phyloP scores from a whole-genome alignment of 179 eudicot species.

The Silene vulgaris region DNA sequence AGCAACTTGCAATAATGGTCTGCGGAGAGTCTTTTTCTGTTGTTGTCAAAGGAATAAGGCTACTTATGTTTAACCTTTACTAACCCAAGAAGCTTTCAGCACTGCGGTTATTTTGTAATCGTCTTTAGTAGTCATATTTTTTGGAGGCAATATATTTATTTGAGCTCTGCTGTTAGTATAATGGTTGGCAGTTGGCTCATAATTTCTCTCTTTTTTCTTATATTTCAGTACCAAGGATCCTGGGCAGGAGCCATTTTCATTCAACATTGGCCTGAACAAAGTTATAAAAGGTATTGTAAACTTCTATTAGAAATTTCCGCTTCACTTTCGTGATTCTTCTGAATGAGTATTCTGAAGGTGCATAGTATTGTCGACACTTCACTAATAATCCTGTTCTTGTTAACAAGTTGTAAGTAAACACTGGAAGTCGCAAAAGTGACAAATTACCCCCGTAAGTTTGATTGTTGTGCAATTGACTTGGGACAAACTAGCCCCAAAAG shows the following conservation, averaged over 20 bases:
- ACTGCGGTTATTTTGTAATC: too few relatives aligned
- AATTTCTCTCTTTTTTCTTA: not conserved
- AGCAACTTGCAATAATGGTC: not conserved
- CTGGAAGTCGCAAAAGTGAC: not conserved
- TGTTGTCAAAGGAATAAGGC: not conserved
- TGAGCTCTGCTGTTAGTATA: not conserved
- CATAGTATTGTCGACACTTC: not conserved
- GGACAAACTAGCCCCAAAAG: too few relatives aligned
- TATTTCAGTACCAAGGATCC: conserved; percentile 48
- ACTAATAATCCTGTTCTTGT: not conserved
- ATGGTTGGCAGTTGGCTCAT: not conserved
- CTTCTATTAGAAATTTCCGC: not conserved
- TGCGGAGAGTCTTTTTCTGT: not conserved
- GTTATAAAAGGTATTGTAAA: conserved; percentile 40
- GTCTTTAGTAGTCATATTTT: not conserved
- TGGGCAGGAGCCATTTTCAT: conserved; percentile 43
- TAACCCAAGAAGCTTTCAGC: not conserved
- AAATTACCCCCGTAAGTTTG: too few relatives aligned
- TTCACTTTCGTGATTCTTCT: not conserved
- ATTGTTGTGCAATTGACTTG: too few relatives aligned
- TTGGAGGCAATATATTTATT: not conserved
- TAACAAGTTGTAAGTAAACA: not conserved
- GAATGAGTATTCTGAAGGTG: not conserved
- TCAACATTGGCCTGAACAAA: conserved; percentile 40
- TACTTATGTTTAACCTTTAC: too few relatives aligned